Percentiles rank a stretch among this genome's conserved stretches.
These are phyloP conservation scores for Saposhnikovia divaricata DNA, from an alignment of 129 eudicot species.

Conservation along the genomic window DNA sequence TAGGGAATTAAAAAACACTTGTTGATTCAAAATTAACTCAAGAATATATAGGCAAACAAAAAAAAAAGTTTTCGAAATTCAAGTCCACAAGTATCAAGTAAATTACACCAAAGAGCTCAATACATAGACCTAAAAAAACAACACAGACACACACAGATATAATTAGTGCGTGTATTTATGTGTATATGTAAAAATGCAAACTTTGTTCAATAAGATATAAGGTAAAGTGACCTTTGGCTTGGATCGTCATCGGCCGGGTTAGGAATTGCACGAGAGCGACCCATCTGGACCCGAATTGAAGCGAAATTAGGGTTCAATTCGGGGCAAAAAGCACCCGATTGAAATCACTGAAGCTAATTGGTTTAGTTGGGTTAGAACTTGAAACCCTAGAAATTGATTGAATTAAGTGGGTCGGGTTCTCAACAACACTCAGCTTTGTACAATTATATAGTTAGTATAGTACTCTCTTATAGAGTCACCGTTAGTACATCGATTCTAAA, in stretches of 20 bases:
- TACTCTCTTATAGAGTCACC: not conserved
- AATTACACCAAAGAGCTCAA: not conserved
- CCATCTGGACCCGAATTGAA: slow-evolving; percentile 37
- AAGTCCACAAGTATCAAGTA: not conserved
- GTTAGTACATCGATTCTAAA: too few species aligned
- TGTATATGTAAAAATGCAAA: not conserved
- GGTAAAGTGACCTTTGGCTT: slow-evolving; percentile 43
- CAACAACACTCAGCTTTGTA: not conserved
- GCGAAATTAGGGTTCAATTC: slow-evolving; percentile 9
- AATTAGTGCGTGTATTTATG: not conserved
- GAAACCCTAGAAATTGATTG: not conserved
- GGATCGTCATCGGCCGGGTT: slow-evolving; percentile 60
- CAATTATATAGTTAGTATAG: not conserved
- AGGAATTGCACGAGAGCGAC: slow-evolving; percentile 66
- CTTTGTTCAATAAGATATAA: not conserved
- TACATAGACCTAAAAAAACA: not conserved
- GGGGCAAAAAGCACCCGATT: not conserved
- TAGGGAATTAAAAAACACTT: not conserved
- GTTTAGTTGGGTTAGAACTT: not conserved
- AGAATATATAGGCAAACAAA: not conserved
- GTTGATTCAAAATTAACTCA: not conserved
- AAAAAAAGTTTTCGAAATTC: not conserved
- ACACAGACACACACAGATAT: not conserved
- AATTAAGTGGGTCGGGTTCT: not conserved
- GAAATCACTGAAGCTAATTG: not conserved